These are phyloP conservation scores for Oryza meyeriana DNA, from an alignment of 176 grass and related monocot species.

Conservation along the genomic window DNA sequence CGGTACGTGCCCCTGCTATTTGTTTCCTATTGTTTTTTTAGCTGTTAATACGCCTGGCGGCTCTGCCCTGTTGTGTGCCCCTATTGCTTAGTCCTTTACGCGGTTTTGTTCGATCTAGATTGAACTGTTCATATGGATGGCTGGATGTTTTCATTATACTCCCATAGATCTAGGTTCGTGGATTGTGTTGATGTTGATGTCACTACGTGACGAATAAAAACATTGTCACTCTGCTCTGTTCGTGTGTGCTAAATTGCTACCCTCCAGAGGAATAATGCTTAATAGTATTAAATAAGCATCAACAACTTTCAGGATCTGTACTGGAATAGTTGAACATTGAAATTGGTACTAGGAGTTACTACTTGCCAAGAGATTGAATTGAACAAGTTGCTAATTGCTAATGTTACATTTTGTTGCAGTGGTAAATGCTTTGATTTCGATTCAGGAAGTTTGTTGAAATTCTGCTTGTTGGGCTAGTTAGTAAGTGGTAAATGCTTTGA, in stretches of 20 bases:
- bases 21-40: not conserved
- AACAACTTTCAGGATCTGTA: not conserved
- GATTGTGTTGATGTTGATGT: not conserved
- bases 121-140: not conserved
- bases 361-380: not conserved
- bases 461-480: not conserved
- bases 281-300: not conserved
- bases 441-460: not conserved
- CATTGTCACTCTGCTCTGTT: not conserved
- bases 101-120: not conserved
- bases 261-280: not conserved
- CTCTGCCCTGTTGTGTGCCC: too few relatives aligned
- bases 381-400: not conserved
- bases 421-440: not conserved
- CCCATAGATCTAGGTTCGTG: not conserved
- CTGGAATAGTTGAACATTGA: not conserved
- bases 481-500: not conserved
- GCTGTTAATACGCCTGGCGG: not conserved
- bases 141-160: not conserved
- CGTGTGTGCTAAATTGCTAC: not conserved
- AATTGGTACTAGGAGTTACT: not conserved
- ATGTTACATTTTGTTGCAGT: not conserved
- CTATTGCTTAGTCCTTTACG: not conserved
- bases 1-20: slow-evolving; percentile 38
- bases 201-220: not conserved